phyloP scores from a whole-genome alignment of 306 rosid genomes.

The Hippophae tibetana region DNA sequence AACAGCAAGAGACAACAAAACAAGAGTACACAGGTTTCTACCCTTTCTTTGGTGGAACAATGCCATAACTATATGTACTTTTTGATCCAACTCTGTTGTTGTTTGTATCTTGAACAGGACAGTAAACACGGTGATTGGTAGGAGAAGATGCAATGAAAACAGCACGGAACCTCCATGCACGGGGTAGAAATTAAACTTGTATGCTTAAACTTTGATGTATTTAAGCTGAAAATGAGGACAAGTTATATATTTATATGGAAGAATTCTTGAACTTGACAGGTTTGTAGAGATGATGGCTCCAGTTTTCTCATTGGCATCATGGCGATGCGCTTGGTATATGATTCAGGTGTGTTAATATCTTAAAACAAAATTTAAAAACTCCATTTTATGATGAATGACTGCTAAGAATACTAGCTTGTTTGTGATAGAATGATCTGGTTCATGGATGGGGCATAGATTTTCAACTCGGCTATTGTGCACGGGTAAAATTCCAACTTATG shows the following conservation, averaged over 20 bases:
- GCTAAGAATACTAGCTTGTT: no score
- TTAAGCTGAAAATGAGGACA: no score
- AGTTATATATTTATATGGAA: no score
- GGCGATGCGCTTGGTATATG: conserved; percentile 42
- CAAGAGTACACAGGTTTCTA: conserved; percentile 63
- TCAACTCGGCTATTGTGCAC: conserved; percentile 37
- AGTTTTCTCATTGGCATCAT: conserved; percentile 23
- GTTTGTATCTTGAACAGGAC: conserved; percentile 31
- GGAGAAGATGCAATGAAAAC: conserved; percentile 43
- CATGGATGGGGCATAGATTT: conserved; percentile 51
- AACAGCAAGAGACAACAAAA: conserved; percentile 39
- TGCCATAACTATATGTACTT: no score
- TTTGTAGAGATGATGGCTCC: conserved; percentile 28
- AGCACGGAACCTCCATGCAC: conserved; percentile 75
- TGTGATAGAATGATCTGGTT: conserved; percentile 33
- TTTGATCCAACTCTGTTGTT: no score
- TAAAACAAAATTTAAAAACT: no score
- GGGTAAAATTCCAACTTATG: conserved; percentile 13
- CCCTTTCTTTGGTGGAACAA: background rate
- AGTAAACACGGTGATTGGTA: conserved; percentile 46
- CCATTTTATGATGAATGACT: no score
- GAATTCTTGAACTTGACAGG: conserved; percentile 11
- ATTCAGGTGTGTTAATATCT: conserved; percentile 3
- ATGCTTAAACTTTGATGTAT: no score
- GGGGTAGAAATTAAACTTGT: conserved; percentile 34